Base-by-base conservation (phyloP, 2,329 filamentous ascomycete genomes). In the Grosmannia serpens region DNA sequence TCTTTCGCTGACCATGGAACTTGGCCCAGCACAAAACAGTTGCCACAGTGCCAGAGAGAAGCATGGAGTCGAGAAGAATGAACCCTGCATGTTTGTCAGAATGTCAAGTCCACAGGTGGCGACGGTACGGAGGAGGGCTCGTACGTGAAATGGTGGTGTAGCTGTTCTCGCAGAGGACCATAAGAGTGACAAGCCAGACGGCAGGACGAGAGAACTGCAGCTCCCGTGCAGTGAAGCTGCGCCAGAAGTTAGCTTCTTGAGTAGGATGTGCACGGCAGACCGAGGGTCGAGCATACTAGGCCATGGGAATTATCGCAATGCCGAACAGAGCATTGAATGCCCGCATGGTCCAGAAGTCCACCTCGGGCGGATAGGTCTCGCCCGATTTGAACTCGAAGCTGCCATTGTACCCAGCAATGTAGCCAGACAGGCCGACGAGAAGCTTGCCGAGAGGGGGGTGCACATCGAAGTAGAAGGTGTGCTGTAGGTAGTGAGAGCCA, bases 361-460 rank as follows among this genome's bases (percentile, higher is more conserved):
- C 80, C 68, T 97, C 90, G 65, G 86, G 84, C 13, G 94, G 94
- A 71, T 99, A 99, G 58, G 83, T 91, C 70, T 97, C 94, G 70
- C 94, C 94, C 57, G 92, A 97, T 75, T 99, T 99, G 82, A 99
- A 99, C 70, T 99, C 94, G 74, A 99, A 99, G 4, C 92, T 95
- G 60, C 94, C 94, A 77, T 99, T 99, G 79, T 99, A 99, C 64
- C 92, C 92, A 65, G 92, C 95, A 62, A 99, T 81, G 70, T 95
- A 95, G 70, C 94, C 94, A 8, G 94, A 97, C 56, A 99, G 81
- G 62, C 94, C 94, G 66, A 99, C 92, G 59, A 99, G 85, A 84
- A 99, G 97, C 79, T 99, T 99, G 70, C 94, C 94, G 62, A 99
- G 84, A 58, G 94, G 94, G 64, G 94, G 94, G 73, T 74, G 72